phyloP scores from a whole-genome alignment of 305 asterid genomes.

The Ilex paraguariensis region DNA sequence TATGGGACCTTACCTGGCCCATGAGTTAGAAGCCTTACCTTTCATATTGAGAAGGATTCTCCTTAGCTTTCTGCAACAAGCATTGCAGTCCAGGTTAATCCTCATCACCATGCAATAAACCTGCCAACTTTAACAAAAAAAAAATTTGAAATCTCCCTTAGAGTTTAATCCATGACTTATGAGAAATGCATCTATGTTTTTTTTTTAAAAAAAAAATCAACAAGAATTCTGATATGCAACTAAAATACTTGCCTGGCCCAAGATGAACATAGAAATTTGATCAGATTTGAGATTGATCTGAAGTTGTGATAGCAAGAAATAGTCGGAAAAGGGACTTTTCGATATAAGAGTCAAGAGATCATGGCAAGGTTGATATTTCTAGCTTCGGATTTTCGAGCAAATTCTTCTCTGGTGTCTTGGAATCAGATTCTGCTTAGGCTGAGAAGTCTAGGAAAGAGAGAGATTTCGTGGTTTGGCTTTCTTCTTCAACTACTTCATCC shows the following conservation, averaged over 20 bases:
- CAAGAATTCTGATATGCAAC: neutral
- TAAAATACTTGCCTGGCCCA: neutral
- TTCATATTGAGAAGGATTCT: constrained; percentile 65
- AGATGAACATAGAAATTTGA: neutral
- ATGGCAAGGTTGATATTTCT: neutral
- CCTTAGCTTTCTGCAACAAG: constrained; percentile 75
- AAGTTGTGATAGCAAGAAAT: neutral
- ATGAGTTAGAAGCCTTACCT: constrained; percentile 30
- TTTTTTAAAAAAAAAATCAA: neutral
- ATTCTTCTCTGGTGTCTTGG: constrained; percentile 1
- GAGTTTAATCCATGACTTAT: neutral
- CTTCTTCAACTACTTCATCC: constrained; percentile 8
- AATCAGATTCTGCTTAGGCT: constrained; percentile 14
- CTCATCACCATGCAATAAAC: constrained; percentile 66
- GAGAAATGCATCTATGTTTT: neutral
- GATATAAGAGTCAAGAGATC: neutral
- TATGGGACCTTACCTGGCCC: too few relatives aligned
- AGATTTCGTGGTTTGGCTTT: constrained; percentile 11
- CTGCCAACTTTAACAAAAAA: constrained; percentile 19
- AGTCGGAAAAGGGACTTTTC: neutral
- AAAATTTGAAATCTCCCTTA: neutral
- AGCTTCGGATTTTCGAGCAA: neutral
- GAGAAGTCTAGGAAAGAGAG: constrained; percentile 18
- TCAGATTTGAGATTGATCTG: neutral
- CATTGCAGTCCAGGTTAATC: constrained; percentile 74